Base-by-base conservation (phyloP, 768 basidiomycete genomes). In the Tremella yokohamensis region DNA sequence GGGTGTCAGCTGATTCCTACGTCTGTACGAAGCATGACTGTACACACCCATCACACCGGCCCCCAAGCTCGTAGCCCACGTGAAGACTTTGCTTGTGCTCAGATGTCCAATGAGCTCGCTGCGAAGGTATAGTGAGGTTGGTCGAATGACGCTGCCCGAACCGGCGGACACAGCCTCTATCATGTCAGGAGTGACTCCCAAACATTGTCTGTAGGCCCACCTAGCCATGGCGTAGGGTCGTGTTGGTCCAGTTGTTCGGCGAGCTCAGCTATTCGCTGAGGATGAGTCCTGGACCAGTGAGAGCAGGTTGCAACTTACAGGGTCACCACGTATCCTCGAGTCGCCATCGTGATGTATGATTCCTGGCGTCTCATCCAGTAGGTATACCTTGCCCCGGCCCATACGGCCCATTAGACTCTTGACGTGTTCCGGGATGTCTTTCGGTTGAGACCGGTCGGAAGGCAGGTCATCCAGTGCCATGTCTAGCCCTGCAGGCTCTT, bases 61-160 rank as follows among this genome's bases (percentile, higher is more conserved):
- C 6, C 71, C 71, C 6, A 73, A 52, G 19, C 60, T 48, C 11
- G 69, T 66, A 1, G 63, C 40, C 68, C 68, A 73, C 18, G 57
- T 66, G 51, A 73, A 73, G 3, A 73, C 64, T 40, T 73, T 73
- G 52, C 53, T 58, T 0, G 71, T 73, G 0, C 65, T 65, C 12
- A 73, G 54, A 48, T 73, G 71, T 52, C 68, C 60, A 42, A 73
- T 65, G 2, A 68, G 56, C n/a, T 73, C 71, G 12, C 66, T 68
- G 3, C 64, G 52, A n/a, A 73, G 38, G 49, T 58, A 66, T 13
- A 73, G 55, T 0, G 71, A 64, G 34, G 57, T 66, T 12, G 64
- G 48, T 11, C 65, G 63, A n/a, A 73, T 65, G 19, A 62, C 62
- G n/a, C 66, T 66, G 6, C 58, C 56, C 2, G 61, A 44, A 15